phyloP scores from a whole-genome alignment of 441 rosid species.

The Populus hybrid region DNA sequence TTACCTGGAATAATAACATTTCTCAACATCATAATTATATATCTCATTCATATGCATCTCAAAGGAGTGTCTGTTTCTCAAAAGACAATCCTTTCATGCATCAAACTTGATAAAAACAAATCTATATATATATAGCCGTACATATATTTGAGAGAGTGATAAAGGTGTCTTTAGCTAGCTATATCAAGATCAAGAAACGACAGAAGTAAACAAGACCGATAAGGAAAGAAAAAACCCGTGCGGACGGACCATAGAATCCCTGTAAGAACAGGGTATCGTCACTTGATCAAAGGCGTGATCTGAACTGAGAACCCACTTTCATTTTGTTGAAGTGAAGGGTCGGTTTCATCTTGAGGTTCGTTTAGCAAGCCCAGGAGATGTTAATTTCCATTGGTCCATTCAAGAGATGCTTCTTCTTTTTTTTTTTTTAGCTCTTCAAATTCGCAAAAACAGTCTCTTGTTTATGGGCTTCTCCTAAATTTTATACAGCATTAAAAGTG shows the following conservation, averaged over 20 bases:
- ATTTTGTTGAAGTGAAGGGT: constrained; percentile 43
- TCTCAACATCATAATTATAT: not conserved
- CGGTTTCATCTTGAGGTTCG: constrained; percentile 51
- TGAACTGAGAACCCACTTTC: constrained; percentile 29
- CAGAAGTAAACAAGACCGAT: not conserved
- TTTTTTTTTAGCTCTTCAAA: not conserved
- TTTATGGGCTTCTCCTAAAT: not conserved
- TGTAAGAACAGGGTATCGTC: not conserved
- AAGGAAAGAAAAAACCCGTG: constrained; percentile 7
- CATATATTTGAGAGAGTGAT: constrained; percentile 12
- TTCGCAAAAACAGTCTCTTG: no score
- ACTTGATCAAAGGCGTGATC: constrained; percentile 30
- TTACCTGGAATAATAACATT: not conserved
- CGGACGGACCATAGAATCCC: constrained; percentile 15
- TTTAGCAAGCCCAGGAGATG: constrained; percentile 11
- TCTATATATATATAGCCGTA: not conserved
- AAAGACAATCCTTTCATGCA: constrained; percentile 15
- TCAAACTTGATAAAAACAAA: constrained; percentile 19
- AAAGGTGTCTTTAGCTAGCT: constrained; percentile 18
- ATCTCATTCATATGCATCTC: constrained; percentile 25
- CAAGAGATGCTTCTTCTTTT: not conserved
- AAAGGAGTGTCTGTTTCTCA: constrained; percentile 20
- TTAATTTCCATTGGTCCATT: constrained; percentile 14
- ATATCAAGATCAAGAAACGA: constrained; percentile 6
- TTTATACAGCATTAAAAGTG: no score